Evolutionary conservation across 2,329 filamentous ascomycete genomes (phyloP).

Genomic region (Rutstroemia sp.): DNA sequence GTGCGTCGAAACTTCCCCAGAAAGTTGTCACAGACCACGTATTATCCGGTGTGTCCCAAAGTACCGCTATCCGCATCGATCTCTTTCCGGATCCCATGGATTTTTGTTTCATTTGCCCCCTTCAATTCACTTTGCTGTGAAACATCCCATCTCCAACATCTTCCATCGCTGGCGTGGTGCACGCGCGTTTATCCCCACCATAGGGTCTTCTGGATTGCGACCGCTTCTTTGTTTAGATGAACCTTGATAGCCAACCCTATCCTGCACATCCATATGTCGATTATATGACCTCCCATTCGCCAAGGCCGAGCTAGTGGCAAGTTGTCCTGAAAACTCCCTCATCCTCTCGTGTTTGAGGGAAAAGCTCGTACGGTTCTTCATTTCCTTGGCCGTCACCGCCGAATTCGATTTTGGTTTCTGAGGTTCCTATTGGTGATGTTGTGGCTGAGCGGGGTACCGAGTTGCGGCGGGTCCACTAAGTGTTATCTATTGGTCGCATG

Average conservation of each 20-base stretch:
- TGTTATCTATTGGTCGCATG: conserved; percentile 6
- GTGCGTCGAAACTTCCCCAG: neutral
- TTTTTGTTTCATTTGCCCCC: neutral
- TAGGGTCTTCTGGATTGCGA: neutral
- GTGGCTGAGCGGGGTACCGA: neutral
- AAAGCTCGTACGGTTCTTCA: neutral
- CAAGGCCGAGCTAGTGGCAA: no score
- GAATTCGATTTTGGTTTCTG: neutral
- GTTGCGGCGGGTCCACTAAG: conserved; percentile 1
- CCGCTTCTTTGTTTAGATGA: neutral
- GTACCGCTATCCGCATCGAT: neutral
- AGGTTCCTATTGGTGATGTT: neutral
- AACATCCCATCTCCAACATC: conserved; percentile 1
- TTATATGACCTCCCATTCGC: neutral
- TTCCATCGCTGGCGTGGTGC: neutral
- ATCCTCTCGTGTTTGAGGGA: neutral
- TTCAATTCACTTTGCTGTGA: neutral
- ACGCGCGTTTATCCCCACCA: conserved; percentile 6
- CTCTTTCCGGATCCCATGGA: neutral
- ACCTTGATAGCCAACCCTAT: neutral
- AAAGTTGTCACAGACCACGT: neutral
- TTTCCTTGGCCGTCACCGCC: conserved; percentile 1
- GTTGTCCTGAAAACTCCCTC: neutral
- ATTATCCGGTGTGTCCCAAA: neutral
- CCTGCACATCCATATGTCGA: no score